These are phyloP conservation scores for Xylariaceae sp. DNA, from an alignment of 2,329 filamentous ascomycete species.

Conservation along the genomic window DNA sequence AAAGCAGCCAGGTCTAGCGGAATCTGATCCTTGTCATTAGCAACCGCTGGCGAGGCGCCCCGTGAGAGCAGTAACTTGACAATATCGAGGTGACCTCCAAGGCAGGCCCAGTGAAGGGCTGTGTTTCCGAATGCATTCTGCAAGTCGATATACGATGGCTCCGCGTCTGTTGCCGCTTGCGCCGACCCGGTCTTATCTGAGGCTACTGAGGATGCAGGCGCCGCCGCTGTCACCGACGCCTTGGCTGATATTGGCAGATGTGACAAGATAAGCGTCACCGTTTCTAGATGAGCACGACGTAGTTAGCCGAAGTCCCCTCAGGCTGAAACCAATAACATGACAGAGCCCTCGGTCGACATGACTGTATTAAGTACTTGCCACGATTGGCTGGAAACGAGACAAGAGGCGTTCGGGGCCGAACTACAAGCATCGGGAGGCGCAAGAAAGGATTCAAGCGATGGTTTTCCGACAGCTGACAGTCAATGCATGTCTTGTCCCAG, in stretches of 20 bases:
- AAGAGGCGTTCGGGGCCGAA: not conserved
- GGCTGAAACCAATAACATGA: not conserved
- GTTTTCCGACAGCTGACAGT: not conserved
- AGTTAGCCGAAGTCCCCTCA: slow-evolving; percentile 15
- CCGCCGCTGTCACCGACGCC: slow-evolving; percentile 1
- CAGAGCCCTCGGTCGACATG: not conserved
- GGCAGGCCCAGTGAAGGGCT: slow-evolving; percentile 88
- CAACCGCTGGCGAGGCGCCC: slow-evolving; percentile 78
- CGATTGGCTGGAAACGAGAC: not conserved
- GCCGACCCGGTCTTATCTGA: slow-evolving; percentile 41
- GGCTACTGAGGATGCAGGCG: not conserved
- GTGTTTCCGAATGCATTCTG: slow-evolving; percentile 88
- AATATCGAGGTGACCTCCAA: slow-evolving; percentile 83
- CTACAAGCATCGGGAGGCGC: not conserved
- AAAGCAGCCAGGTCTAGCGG: slow-evolving; percentile 77
- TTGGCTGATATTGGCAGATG: slow-evolving; percentile 28
- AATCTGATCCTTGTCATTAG: slow-evolving; percentile 85
- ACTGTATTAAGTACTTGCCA: not conserved
- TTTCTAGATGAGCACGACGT: slow-evolving; percentile 40
- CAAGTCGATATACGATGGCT: slow-evolving; percentile 63
- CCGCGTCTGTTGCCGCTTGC: slow-evolving; percentile 48
- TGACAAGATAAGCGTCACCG: slow-evolving; percentile 46
- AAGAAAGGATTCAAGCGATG: not conserved
- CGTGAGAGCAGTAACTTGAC: slow-evolving; percentile 79
- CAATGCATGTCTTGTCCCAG: not conserved